A percentile compares a stretch with the other conserved stretches of the same genome.
phyloP scores from a whole-genome alignment of 2,329 filamentous ascomycete species.

The Clarireedia hainanense region DNA sequence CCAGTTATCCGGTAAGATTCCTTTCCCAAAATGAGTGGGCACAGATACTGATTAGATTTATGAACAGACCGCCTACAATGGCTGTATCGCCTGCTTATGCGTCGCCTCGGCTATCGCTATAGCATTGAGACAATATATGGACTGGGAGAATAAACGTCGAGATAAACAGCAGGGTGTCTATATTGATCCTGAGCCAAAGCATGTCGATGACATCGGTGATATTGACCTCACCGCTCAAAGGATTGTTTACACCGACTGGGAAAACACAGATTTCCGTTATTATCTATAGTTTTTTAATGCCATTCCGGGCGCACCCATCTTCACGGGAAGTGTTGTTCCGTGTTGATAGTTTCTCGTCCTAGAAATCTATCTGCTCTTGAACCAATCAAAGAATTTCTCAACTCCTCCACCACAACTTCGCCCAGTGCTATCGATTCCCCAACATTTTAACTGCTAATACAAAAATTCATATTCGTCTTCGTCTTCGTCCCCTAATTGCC shows the following conservation, averaged over 20 bases:
- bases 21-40: slow-evolving; percentile 30
- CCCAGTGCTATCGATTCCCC: too few relatives aligned
- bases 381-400: too few relatives aligned
- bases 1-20: slow-evolving; percentile 40
- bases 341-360: too few relatives aligned
- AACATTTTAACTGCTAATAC: too few relatives aligned
- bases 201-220: not conserved
- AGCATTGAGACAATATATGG: slow-evolving; percentile 14
- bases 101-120: slow-evolving; percentile 1
- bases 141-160: slow-evolving; percentile 15
- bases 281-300: not conserved
- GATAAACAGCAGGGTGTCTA: slow-evolving; percentile 12
- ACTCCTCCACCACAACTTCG: too few relatives aligned
- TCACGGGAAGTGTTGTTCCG: too few relatives aligned
- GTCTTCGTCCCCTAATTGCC: too few relatives aligned
- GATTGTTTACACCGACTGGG: not conserved
- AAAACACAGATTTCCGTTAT: not conserved
- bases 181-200: slow-evolving; percentile 12
- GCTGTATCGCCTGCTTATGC: slow-evolving; percentile 5
- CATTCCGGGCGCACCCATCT: too few relatives aligned
- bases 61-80: slow-evolving; percentile 29
- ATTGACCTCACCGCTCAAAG: not conserved
- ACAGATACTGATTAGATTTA: slow-evolving; percentile 43
- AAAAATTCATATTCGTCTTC: too few relatives aligned
- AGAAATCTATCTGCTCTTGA: too few relatives aligned